Percentiles rank a stretch among this genome's conserved stretches.
Evolutionary conservation across 139 green algal genomes (phyloP).

Genomic region (Astrephomene gubernaculifera): DNA sequence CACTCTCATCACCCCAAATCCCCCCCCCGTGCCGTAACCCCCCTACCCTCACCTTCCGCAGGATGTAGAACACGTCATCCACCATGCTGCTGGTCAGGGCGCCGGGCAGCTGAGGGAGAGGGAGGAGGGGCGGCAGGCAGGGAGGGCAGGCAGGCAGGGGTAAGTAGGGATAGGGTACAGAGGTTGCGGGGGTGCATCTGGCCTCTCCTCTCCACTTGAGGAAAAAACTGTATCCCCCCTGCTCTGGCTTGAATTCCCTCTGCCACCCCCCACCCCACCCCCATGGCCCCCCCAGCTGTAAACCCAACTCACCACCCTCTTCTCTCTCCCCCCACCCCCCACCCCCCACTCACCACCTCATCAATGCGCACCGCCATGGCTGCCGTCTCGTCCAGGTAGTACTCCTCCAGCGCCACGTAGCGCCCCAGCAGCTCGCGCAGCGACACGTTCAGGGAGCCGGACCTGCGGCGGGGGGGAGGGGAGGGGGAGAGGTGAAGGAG

Average conservation of each 20-base stretch:
- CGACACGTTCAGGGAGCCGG: constrained; percentile 69
- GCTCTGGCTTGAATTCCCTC: no score
- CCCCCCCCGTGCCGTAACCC: background rate
- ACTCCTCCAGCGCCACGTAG: constrained; percentile 95
- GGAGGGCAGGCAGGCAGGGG: background rate
- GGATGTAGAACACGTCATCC: constrained; percentile 97
- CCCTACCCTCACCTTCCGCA: constrained; percentile 74
- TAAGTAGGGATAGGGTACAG: background rate
- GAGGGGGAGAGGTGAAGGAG: background rate
- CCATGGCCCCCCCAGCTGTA: no score
- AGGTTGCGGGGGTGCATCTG: no score
- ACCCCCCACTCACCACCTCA: constrained; percentile 64
- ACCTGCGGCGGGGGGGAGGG: constrained; percentile 31
- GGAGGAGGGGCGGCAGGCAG: background rate
- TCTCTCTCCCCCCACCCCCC: no score
- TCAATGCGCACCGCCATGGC: constrained; percentile 92
- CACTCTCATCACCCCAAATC: no score
- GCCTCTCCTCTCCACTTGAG: no score
- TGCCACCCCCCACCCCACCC: no score
- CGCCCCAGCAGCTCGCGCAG: constrained; percentile 86
- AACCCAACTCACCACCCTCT: no score
- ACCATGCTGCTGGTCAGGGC: constrained; percentile 88
- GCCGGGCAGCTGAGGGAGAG: constrained; percentile 54
- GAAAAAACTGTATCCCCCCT: no score
- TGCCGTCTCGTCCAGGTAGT: constrained; percentile 91